Conservation (phyloP, 2,329 filamentous ascomycete genomes). For the Orbilia quercus region DNA sequence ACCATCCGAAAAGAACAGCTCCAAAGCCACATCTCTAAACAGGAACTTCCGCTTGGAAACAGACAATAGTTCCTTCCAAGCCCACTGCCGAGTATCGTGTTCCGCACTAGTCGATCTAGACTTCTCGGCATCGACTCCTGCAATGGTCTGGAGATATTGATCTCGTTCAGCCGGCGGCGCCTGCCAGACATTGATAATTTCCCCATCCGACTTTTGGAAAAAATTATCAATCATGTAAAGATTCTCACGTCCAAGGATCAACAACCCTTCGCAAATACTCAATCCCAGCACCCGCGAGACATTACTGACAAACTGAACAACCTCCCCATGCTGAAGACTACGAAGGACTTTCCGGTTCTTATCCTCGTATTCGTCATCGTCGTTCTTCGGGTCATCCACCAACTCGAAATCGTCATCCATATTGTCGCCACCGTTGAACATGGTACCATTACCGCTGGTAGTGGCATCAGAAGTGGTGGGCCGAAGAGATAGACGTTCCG, state of each 20-base stretch:
- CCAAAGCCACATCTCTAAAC: slow-evolving; percentile 94
- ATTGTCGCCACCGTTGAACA: slow-evolving; percentile 59
- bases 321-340: slow-evolving; percentile 86
- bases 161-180: slow-evolving; percentile 92
- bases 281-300: slow-evolving; percentile 93
- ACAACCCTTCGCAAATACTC: slow-evolving; percentile 90
- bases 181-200: slow-evolving; percentile 96
- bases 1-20: slow-evolving; percentile 96
- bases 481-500: slow-evolving; percentile 55
- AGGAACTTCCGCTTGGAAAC: slow-evolving; percentile 95
- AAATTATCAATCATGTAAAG: slow-evolving; percentile 97
- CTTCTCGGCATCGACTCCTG: slow-evolving; percentile 73
- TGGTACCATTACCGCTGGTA: slow-evolving; percentile 56
- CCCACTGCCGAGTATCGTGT: slow-evolving; percentile 89
- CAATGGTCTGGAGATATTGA: slow-evolving; percentile 93
- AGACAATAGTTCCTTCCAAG: slow-evolving; percentile 92
- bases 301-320: slow-evolving; percentile 94
- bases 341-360: slow-evolving; percentile 99
- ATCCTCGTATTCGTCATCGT: slow-evolving; percentile 86
- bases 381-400: slow-evolving; percentile 89
- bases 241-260: slow-evolving; percentile 90
- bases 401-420: slow-evolving; percentile 95
- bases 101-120: slow-evolving; percentile 72
- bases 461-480: slow-evolving; percentile 36
- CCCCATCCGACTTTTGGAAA: slow-evolving; percentile 92